These are phyloP conservation scores for Kuraishia piskuri DNA, from an alignment of 805 yeast genomes.

Conservation along the genomic window DNA sequence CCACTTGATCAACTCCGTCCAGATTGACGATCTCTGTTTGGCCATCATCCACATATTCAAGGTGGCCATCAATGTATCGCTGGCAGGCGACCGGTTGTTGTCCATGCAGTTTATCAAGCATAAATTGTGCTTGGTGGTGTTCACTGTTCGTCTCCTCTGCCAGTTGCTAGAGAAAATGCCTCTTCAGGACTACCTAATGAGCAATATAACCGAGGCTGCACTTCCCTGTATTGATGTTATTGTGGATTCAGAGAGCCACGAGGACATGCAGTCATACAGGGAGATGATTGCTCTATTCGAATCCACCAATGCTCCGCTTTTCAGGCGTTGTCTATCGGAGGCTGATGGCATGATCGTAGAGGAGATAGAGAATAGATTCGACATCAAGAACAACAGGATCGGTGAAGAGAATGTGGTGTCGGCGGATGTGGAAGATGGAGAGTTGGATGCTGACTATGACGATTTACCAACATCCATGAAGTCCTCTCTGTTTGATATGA, in stretches of 20 bases:
- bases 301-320: not conserved
- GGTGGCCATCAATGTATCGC: constrained; percentile 17
- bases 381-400: not conserved
- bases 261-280: not conserved
- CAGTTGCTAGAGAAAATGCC: constrained; percentile 1
- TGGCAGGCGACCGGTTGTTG: constrained; percentile 16
- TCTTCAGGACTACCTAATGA: constrained; percentile 12
- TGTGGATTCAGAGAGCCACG: constrained; percentile 3
- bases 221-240: constrained; percentile 12
- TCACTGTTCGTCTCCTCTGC: constrained; percentile 10
- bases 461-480: not conserved
- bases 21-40: constrained; percentile 16
- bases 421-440: not conserved
- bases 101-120: constrained; percentile 22
- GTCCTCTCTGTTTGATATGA: constrained; percentile 6
- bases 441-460: not conserved
- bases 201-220: constrained; percentile 15
- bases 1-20: constrained; percentile 7
- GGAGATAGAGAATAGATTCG: not conserved
- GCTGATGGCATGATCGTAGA: not conserved
- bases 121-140: constrained; percentile 14
- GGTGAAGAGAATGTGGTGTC: not conserved
- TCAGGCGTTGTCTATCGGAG: constrained; percentile 1
- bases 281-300: constrained; percentile 1
- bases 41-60: constrained; percentile 13